Evolutionary conservation across 495 filamentous ascomycete species (phyloP).

Genomic region (Aspergillus homomorphus): DNA sequence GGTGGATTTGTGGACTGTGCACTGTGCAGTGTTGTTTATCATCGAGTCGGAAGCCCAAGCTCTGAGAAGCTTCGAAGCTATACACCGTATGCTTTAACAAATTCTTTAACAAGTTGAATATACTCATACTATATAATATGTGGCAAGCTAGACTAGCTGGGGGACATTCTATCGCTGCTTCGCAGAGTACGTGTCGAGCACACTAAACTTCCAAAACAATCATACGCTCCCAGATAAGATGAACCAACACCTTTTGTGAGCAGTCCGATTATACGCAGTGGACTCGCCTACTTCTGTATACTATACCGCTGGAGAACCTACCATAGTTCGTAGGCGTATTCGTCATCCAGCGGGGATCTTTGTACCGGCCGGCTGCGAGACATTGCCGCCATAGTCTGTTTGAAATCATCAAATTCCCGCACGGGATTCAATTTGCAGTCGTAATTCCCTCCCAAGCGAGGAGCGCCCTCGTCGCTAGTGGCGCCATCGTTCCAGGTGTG

Average conservation of each 20-base stretch:
- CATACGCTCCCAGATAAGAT: neutral
- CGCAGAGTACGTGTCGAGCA: neutral
- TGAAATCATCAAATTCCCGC: conserved; percentile 31
- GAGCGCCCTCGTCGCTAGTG: conserved; percentile 62
- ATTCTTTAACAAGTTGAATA: neutral
- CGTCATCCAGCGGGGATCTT: conserved; percentile 14
- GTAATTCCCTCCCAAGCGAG: conserved; percentile 55
- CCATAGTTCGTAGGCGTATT: conserved; percentile 24
- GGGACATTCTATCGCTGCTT: neutral
- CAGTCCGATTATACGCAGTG: neutral
- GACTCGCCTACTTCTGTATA: neutral
- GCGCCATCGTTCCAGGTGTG: conserved; percentile 72
- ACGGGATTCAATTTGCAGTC: conserved; percentile 50
- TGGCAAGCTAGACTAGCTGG: neutral
- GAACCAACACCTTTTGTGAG: neutral
- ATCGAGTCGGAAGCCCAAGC: too few species aligned
- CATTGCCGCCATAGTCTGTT: conserved; percentile 14
- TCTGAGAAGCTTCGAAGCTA: too few species aligned
- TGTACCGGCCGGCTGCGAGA: conserved; percentile 9
- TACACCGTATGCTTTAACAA: too few species aligned
- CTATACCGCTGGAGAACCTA: neutral
- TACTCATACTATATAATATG: too few species aligned
- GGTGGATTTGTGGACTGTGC: neutral
- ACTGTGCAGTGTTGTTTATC: neutral
- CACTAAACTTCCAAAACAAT: neutral